phyloP scores from a whole-genome alignment of 352 stramenopile species.

The Sclerospora graminicola region DNA sequence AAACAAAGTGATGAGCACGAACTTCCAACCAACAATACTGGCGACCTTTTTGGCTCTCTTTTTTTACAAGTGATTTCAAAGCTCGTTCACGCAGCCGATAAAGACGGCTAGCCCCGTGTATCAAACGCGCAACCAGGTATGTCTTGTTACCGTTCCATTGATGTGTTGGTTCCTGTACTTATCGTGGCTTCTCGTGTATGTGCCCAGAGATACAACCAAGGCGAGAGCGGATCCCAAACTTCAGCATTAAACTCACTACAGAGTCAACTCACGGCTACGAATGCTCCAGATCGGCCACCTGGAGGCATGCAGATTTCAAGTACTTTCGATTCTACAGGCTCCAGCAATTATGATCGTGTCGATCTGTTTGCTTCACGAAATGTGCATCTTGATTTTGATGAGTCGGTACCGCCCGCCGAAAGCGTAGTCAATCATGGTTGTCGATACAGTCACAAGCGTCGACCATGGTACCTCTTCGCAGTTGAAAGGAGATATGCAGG shows the following conservation, averaged over 20 bases:
- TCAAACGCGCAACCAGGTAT: conserved; percentile 32
- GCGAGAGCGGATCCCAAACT: conserved; percentile 2
- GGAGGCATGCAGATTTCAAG: conserved; percentile 7
- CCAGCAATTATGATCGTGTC: conserved; percentile 5
- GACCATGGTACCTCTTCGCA: conserved; percentile 7
- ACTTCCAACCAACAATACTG: conserved; percentile 37
- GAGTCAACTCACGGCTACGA: conserved; percentile 8
- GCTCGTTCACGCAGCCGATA: conserved; percentile 20
- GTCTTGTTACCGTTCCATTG: neutral
- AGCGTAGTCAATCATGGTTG: conserved; percentile 8
- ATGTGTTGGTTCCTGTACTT: neutral
- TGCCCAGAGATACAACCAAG: conserved; percentile 12
- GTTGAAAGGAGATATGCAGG: conserved; percentile 13
- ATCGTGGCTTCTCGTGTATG: conserved; percentile 1
- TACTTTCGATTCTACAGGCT: conserved; percentile 9
- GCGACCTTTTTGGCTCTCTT: conserved; percentile 43
- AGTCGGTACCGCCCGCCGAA: conserved; percentile 7
- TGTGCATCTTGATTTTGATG: conserved; percentile 18
- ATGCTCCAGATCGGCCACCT: conserved; percentile 16
- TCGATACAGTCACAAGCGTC: conserved; percentile 1
- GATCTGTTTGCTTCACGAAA: conserved; percentile 16
- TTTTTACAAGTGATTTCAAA: conserved; percentile 19
- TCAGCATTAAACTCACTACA: conserved; percentile 4
- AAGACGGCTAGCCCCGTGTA: conserved; percentile 19
- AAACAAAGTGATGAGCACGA: conserved; percentile 30